phyloP scores from a whole-genome alignment of 2,329 filamentous ascomycete species.

The Talaromyces sp. region DNA sequence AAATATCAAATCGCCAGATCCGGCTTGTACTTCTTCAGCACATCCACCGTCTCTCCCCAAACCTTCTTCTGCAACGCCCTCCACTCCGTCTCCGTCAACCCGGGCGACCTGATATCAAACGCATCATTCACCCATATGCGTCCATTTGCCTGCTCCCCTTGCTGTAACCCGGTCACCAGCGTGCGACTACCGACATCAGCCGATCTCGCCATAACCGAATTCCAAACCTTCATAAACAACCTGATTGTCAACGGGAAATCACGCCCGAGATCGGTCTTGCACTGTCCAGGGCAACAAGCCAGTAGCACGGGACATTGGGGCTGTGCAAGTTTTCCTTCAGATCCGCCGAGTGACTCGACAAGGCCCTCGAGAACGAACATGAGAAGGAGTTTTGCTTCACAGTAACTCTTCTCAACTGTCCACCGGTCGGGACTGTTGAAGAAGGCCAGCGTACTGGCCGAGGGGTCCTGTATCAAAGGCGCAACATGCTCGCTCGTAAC shows the following conservation, averaged over 20 bases:
- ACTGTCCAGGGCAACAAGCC: conserved; percentile 9
- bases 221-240: conserved; percentile 1
- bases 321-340: background rate
- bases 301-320: background rate
- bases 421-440: conserved; percentile 6
- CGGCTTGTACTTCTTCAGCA: conserved; percentile 2
- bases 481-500: conserved; percentile 6
- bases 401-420: background rate
- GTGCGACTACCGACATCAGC: conserved; percentile 7
- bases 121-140: conserved; percentile 8
- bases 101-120: conserved; percentile 8
- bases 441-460: background rate
- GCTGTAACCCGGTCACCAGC: conserved; percentile 5
- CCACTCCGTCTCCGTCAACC: conserved; percentile 6
- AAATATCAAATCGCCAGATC: background rate
- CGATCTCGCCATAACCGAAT: conserved; percentile 6
- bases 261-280: conserved; percentile 5
- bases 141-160: conserved; percentile 10
- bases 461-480: background rate
- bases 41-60: conserved; percentile 8
- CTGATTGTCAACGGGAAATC: background rate
- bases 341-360: conserved; percentile 7
- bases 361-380: conserved; percentile 12
- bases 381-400: conserved; percentile 7
- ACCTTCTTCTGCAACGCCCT: conserved; percentile 2